Percentiles rank a stretch among this genome's conserved stretches.
Evolutionary conservation across 139 green algal genomes (phyloP).

Genomic region (Pseudopediastrum boryanum): DNA sequence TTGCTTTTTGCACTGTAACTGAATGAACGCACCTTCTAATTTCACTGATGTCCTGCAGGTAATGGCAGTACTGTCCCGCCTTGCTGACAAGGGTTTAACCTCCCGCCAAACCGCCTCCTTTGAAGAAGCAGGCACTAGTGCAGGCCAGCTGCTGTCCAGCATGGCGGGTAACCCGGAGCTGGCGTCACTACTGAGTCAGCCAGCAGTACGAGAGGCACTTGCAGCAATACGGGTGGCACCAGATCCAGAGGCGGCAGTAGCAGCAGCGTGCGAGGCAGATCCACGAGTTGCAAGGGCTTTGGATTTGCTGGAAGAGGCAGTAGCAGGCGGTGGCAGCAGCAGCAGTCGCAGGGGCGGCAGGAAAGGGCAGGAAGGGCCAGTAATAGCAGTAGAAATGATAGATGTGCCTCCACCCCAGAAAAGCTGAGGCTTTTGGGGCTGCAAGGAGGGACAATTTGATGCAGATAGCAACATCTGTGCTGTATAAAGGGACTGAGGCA

Average conservation of each 20-base stretch:
- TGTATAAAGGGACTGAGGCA: too few species aligned
- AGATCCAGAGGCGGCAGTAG: background rate
- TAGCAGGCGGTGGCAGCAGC: too few species aligned
- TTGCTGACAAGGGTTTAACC: background rate
- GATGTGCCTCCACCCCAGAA: too few species aligned
- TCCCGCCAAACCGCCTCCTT: slow-evolving; percentile 5
- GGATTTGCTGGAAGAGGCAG: slow-evolving; percentile 20
- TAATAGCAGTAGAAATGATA: too few species aligned
- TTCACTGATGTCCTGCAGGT: too few species aligned
- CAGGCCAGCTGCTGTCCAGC: background rate
- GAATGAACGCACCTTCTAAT: too few species aligned
- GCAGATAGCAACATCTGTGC: too few species aligned
- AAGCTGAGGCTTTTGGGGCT: too few species aligned
- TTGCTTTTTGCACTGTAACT: too few species aligned
- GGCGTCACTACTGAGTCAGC: background rate
- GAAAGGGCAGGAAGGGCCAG: too few species aligned
- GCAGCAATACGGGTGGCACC: slow-evolving; percentile 17
- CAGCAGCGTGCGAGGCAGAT: slow-evolving; percentile 3
- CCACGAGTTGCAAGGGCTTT: slow-evolving; percentile 9
- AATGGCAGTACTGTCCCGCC: slow-evolving; percentile 26
- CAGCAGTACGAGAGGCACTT: slow-evolving; percentile 9
- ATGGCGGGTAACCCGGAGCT: slow-evolving; percentile 22
- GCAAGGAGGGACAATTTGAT: too few species aligned
- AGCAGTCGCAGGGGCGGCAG: too few species aligned
- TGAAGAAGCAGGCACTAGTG: slow-evolving; percentile 7